Evolutionary conservation across 148 eudicot species (phyloP), one percentile per base, ranked within the genome.

Genomic region (Oxyria digyna): DNA sequence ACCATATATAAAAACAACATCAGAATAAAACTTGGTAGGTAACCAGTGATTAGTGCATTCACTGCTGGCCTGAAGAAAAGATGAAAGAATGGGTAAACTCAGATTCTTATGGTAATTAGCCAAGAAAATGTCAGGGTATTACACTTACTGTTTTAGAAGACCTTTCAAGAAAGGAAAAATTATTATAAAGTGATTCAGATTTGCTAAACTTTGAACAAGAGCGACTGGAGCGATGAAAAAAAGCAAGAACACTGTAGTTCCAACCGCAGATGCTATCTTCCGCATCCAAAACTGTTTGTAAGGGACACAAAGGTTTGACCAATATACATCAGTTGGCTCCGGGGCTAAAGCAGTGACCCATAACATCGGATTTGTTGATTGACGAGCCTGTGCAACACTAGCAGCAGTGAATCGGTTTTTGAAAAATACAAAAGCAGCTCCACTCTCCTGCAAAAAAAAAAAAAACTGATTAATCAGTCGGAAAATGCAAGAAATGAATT

Each of bases 311-410:
- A 94, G 85, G 68, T 90, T 94, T 66, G 85, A 67, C 99, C 99
- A 94, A 73, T 79, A 87, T 11, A 94, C 78, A 81, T 94, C 97
- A 52, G 66, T 64, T 69, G 99, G 97, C 70, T 88, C 96, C 46
- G 99, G 99, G 62, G 97, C 96, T 57, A 72, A 62, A 69, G 82
- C 73, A 48, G 90, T 90, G 72, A 88, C 99, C 99, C 99, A 94
- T 64, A 74, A 69, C 99, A 90, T 94, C 6, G 99, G 92, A 72
- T 88, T 84, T 68, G 85, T 67, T 43, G 92, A 79, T 76, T 88
- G 99, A 81, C 80, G 85, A 75, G 80, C 75, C 70, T 75, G 72
- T 40, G 99, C 84, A 72, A 89, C 87, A 67, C 86, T 85, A 74
- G 86, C 73, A 74, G 99, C 99, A 68, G 91, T 96, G 82, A 83